Conservation (phyloP, 2,329 filamentous ascomycete genomes). For the Diaporthe capsici region DNA sequence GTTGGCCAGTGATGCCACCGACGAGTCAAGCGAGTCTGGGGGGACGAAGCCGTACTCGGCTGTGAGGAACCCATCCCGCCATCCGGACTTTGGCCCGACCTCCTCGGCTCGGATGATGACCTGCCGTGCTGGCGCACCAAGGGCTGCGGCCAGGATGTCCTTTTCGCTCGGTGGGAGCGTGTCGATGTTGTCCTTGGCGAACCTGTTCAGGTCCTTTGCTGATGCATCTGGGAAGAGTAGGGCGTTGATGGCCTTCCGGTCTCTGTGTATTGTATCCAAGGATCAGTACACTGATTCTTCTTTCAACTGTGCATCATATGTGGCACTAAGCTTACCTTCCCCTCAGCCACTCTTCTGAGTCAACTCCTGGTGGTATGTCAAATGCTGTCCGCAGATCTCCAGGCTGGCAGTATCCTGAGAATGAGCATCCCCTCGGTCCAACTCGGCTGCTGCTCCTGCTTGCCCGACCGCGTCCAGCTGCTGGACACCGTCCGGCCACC, state of each 20-base stretch:
- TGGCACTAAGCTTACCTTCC: conserved; percentile 51
- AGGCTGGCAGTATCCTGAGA: conserved; percentile 53
- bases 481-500: conserved; percentile 47
- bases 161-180: conserved; percentile 62
- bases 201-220: conserved; percentile 54
- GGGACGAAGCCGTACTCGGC: conserved; percentile 67
- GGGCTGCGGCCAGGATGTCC: conserved; percentile 64
- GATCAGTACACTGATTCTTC: conserved; percentile 31
- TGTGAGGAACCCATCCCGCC: conserved; percentile 67
- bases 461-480: conserved; percentile 45
- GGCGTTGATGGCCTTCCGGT: conserved; percentile 63
- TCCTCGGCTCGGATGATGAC: conserved; percentile 67
- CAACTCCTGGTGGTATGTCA: conserved; percentile 60
- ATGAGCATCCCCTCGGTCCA: conserved; percentile 53
- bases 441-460: conserved; percentile 47
- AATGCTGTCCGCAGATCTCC: conserved; percentile 56
- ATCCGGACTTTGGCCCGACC: conserved; percentile 64
- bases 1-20: conserved; percentile 58
- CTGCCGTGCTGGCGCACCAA: conserved; percentile 68
- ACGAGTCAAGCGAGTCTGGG: conserved; percentile 63
- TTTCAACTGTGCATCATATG: too few species aligned
- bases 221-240: conserved; percentile 61
- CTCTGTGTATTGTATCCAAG: conserved; percentile 48
- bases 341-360: conserved; percentile 62
- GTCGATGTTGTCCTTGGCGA: conserved; percentile 60